Base-by-base conservation (phyloP, 2,329 filamentous ascomycete species). In the Exophiala aquamarina region DNA sequence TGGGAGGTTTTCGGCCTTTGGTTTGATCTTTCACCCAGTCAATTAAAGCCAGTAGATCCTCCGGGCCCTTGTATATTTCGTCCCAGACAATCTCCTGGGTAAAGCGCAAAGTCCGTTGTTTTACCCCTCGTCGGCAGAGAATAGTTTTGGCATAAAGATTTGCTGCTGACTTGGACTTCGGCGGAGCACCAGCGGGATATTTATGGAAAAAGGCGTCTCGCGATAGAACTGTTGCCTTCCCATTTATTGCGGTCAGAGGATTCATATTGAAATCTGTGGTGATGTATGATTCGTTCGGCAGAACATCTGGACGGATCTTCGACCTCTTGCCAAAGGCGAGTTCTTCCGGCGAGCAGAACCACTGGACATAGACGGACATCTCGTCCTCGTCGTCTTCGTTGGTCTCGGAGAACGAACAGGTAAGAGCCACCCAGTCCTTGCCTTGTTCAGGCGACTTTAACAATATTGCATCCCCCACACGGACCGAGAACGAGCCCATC, bases 11-110 rank as follows among this genome's bases (percentile, higher is more conserved):
- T 18, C 40, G 31, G 11, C 78, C 78, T 62, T 88, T 90, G 11
- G 93, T 94, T 45, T 83, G 79, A 29, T 71, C 77, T 62, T 86
- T 79, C 13, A 96, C 77, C 53, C 85, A 70, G 21, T 85, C 78
- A 28, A 87, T 74, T 35, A 95, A 67, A 4, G 74, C 64, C 38
- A 79, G 77, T 21, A 95, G 75, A 54, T 86, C 79, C n/a, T 83
- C 75, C 17, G 75, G 73, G 23, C 74, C 83, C 0, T 72, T 74
- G 59, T 89, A 95, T 2, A 94, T 70, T 34, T 95, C 82, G 63
- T 96, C 90, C 93, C 93, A 98, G 1, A 80, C 66, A 57, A 98
- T 95, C 59, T 96, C 90, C 11, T 93, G 83, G 0, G 92, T 96
- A 64, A 97, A 98, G 17, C 83, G 90, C 15, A 89, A 86, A 18